A percentile compares a stretch with the other conserved stretches of the same genome.
Conservation (phyloP, 495 filamentous ascomycete genomes). For the Entonaema liquescens region DNA sequence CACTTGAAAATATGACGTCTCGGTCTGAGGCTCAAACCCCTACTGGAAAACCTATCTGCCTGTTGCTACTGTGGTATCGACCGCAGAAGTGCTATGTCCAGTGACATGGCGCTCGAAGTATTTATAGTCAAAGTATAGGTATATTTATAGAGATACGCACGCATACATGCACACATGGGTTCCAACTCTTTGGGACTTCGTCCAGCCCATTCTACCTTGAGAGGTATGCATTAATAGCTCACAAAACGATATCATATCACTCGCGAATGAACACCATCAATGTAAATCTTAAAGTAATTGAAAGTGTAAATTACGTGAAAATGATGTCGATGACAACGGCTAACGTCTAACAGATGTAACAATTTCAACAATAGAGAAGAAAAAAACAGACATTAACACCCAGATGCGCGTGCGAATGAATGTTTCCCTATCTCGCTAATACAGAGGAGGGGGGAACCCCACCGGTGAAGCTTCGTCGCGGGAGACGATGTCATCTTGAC, state of each 20-base stretch:
- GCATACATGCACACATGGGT: not conserved
- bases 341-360: constrained; percentile 31
- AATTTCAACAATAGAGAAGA: no score
- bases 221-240: not conserved
- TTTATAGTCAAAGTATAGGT: not conserved
- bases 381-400: constrained; percentile 27
- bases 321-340: constrained; percentile 33
- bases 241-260: not conserved
- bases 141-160: not conserved
- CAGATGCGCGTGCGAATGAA: constrained; percentile 26
- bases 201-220: not conserved
- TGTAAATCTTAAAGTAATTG: constrained; percentile 8
- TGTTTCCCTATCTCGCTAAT: constrained; percentile 14
- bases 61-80: not conserved
- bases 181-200: not conserved
- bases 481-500: not conserved
- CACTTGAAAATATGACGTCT: not conserved
- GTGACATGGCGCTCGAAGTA: constrained; percentile 6
- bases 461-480: not conserved
- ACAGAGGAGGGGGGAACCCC: constrained; percentile 5
- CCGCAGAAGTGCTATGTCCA: not conserved
- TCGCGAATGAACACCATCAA: not conserved
- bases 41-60: not conserved
- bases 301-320: constrained; percentile 30
- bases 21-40: not conserved